A percentile compares a stretch with the other conserved stretches of the same genome.
Conservation (phyloP, 192 early-diverging fungal genomes). For the Rhizophagus clarus region DNA sequence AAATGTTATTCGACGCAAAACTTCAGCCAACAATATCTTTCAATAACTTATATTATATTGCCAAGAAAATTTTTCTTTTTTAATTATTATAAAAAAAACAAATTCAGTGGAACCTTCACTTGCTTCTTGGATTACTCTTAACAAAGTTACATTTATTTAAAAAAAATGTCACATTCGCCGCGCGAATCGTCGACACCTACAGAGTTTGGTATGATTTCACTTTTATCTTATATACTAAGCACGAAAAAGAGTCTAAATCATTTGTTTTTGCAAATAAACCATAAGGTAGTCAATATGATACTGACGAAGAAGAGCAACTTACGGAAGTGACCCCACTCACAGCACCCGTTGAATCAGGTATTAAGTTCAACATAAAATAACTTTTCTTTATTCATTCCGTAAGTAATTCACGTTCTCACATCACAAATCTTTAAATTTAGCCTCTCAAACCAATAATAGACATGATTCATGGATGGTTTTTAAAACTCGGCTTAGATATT, state of each 20-base stretch:
- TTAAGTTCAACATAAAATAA: neutral
- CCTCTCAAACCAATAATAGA: neutral
- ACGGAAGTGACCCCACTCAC: neutral
- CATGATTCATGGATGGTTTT: constrained; percentile 45
- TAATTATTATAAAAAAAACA: no score
- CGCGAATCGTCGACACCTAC: neutral
- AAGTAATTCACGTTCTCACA: neutral
- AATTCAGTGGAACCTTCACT: no score
- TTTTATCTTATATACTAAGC: neutral
- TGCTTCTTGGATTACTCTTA: no score
- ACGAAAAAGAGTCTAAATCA: neutral
- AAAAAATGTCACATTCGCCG: neutral
- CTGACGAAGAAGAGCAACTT: neutral
- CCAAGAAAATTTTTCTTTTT: no score
- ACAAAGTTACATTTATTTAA: neutral
- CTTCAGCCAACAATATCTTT: no score
- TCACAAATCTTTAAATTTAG: neutral
- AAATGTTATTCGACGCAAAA: no score
- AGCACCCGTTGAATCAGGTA: neutral
- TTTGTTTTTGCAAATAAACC: neutral
- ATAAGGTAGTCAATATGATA: neutral
- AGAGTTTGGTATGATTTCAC: neutral
- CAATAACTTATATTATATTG: no score
- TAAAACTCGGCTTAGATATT: constrained; percentile 79
- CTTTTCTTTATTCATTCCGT: neutral